Base-by-base conservation (phyloP, 331 rosid species). In the Quercus lobata region DNA sequence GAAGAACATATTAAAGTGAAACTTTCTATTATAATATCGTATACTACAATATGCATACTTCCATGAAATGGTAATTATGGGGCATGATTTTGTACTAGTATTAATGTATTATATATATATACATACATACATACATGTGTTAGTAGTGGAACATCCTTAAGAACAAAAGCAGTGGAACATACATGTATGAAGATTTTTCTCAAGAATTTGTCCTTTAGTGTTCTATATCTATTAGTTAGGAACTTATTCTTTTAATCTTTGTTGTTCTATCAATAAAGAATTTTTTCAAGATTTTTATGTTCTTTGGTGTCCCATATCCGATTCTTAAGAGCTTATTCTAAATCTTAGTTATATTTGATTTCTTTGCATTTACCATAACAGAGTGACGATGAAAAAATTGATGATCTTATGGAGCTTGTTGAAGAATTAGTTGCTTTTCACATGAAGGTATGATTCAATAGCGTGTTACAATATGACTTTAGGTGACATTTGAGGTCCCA, bases 391-490 rank as follows among this genome's bases (percentile, higher is more conserved):
- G 89, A 83, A 16, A 83, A 92, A 1, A 84, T 84, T 56, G 98
- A 96, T 30, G 99, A 96, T 80, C 86, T 96, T 56, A 92, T 96
- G 94, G 97, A 86, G 71, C 90, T 96, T 34, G 98, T 93, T 37
- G 94, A 93, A 78, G 97, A 96, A 80, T 88, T 96, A 76, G 98
- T 93, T 87, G 93, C 90, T 75, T 96, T 96, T 86, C 99, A 96
- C 86, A 93, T 96, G 98, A 91, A 90, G 91, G 99, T 92, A 84
- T 52, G 72, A 25, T 73, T 79, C 18, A 49, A 8, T 68, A 7
- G 73, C 52, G 12, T 21, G 55, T 57, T 73, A 18, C 7, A 22
- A 22, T 5, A 60, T 79, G 16, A 57, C 22, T 69, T 5, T 73
- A 35, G 8, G 4, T 46, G 54, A 11, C 22, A 49, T 63, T 24